Base-by-base conservation (phyloP, 257 asterid species). In the Solanum dulcamara region DNA sequence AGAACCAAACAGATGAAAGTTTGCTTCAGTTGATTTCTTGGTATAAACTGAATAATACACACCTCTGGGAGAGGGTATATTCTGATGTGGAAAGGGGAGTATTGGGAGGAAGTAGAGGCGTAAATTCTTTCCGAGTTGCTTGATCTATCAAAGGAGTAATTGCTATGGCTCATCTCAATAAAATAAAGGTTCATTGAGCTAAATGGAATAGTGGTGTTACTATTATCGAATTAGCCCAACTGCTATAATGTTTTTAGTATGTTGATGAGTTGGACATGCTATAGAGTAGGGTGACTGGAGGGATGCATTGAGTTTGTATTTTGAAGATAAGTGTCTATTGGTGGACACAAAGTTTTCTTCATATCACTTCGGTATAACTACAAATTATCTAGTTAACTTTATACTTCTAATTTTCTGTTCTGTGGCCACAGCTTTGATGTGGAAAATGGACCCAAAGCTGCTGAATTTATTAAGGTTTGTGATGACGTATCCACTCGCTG, bases 391-490 rank as follows among this genome's bases (percentile, higher is more conserved):
- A 32, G 53, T 55, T 84, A 62, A 53, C 20, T 80, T 32, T 17
- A 22, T 62, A 35, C 84, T 33, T 48, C 81, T 89, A 66, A 86
- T 57, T n/a, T 66, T 20, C 48, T 62, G 24, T 82, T 59, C 67
- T 20, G 48, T 81, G 86, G 60, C 85, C 42, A 88, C 97, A 97
- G 99, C 88, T 97, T 97, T 91, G 98, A 97, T 89, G 91, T 93
- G 83, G 84, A 93, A 85, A 95, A 94, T 90, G 99, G 99, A 90
- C 98, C 98, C 26, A 92, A 89, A 88, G 98, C 98, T 90, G 99
- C 99, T 35, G 98, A 97, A 81, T 97, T 92, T 89, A 97, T 97
- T 70, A 87, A 88, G 98, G 99, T 94, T 82, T 82, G 86, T 81
- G 30, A 68, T 46, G 10, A 33, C 62, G 2, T 38, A 60, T 83